These are phyloP conservation scores for Peltaster fructicola DNA, from an alignment of 2,329 filamentous ascomycete genomes.

Conservation along the genomic window DNA sequence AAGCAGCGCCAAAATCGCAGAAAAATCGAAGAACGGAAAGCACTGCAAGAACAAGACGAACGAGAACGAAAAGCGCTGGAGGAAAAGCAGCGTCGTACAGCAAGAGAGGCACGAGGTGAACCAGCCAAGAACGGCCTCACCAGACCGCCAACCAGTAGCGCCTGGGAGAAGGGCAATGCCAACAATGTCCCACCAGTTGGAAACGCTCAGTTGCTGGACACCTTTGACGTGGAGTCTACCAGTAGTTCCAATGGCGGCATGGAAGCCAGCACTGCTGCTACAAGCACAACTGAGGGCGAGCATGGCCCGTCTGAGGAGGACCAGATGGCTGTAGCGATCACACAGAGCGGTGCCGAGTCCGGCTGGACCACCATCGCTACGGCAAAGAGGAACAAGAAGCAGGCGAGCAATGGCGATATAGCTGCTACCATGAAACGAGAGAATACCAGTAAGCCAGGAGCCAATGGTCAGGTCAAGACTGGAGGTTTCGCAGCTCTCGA, in stretches of 20 bases:
- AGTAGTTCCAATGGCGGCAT: constrained; percentile 21
- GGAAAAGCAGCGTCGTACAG: constrained; percentile 69
- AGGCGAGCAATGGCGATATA: constrained; percentile 18
- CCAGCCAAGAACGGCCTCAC: constrained; percentile 60
- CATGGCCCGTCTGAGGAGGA: constrained; percentile 41
- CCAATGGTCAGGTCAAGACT: constrained; percentile 5
- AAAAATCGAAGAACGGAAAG: constrained; percentile 70
- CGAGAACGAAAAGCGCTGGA: constrained; percentile 55
- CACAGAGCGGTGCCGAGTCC: constrained; percentile 31
- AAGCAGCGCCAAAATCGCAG: constrained; percentile 86
- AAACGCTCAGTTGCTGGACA: constrained; percentile 27
- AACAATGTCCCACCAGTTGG: constrained; percentile 8
- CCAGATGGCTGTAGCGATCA: constrained; percentile 35
- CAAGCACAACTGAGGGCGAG: constrained; percentile 22
- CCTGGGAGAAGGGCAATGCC: constrained; percentile 30
- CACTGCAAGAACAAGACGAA: constrained; percentile 58
- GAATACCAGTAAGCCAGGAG: background rate
- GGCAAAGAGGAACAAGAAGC: constrained; percentile 36
- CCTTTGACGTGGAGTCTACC: constrained; percentile 29
- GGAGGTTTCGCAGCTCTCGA: constrained; percentile 11
- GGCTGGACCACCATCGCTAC: constrained; percentile 44
- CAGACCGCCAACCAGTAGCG: constrained; percentile 31
- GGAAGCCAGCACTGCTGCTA: constrained; percentile 20
- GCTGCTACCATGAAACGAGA: constrained; percentile 3
- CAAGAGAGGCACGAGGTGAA: constrained; percentile 66